A percentile compares a stretch with the other conserved stretches of the same genome.
These are phyloP conservation scores for Dioscorea dumetorum DNA, from an alignment of 106 monocot species.

Conservation along the genomic window DNA sequence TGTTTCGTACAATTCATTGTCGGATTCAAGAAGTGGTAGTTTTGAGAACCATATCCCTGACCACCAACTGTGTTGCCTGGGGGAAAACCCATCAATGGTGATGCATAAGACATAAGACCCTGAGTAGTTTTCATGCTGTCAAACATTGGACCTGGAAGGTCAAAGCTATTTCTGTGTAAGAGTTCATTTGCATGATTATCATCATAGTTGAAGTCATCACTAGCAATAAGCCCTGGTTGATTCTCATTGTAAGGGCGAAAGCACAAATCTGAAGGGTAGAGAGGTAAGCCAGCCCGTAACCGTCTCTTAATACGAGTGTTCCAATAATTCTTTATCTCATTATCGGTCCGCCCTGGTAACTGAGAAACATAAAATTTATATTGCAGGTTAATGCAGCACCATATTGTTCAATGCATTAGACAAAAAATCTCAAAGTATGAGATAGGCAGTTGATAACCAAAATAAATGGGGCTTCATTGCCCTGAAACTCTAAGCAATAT, in stretches of 20 bases:
- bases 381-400: too few species aligned
- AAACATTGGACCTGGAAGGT: constrained; percentile 14
- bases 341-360: constrained; percentile 77
- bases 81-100: constrained; percentile 17
- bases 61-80: neutral
- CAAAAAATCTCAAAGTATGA: too few species aligned
- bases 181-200: constrained; percentile 14
- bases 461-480: too few species aligned
- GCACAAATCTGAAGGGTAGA: constrained; percentile 29
- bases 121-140: constrained; percentile 12
- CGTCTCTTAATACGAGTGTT: constrained; percentile 55
- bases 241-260: constrained; percentile 15
- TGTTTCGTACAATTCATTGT: constrained; percentile 10
- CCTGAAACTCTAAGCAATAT: too few species aligned
- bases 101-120: constrained; percentile 24
- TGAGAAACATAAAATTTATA: constrained; percentile 8
- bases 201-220: constrained; percentile 12
- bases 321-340: constrained; percentile 81
- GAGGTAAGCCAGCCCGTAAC: constrained; percentile 42
- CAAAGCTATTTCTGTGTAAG: constrained; percentile 9
- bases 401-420: too few species aligned
- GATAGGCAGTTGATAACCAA: too few species aligned
- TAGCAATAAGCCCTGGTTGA: constrained; percentile 6
- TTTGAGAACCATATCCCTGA: constrained; percentile 23
- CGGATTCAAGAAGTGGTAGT: constrained; percentile 13